These are phyloP conservation scores for Acer saccharum DNA, from an alignment of 345 rosid species.

Conservation along the genomic window DNA sequence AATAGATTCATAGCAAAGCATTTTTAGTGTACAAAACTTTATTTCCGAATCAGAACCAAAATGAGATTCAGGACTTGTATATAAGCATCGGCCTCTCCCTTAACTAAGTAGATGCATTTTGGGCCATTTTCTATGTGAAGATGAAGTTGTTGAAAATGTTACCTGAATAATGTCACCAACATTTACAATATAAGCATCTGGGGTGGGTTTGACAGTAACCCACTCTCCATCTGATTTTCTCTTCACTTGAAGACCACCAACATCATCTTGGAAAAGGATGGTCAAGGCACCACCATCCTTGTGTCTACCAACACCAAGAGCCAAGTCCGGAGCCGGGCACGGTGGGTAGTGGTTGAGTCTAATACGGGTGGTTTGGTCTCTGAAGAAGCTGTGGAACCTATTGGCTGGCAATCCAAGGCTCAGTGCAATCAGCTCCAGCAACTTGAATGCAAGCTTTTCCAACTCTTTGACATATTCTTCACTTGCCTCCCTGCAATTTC, in stretches of 20 bases:
- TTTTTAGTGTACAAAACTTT: too few species aligned
- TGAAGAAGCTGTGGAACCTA: conserved; percentile 31
- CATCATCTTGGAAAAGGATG: conserved; percentile 40
- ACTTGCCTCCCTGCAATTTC: conserved; percentile 35
- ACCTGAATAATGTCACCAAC: conserved; percentile 42
- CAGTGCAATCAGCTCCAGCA: conserved; percentile 36
- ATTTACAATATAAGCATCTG: conserved; percentile 33
- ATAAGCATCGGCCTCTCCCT: too few species aligned
- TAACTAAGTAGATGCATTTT: too few species aligned
- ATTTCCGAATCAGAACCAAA: too few species aligned
- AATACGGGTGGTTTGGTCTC: conserved; percentile 28
- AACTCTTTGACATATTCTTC: conserved; percentile 33
- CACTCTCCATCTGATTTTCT: conserved; percentile 42
- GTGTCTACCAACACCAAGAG: conserved; percentile 40
- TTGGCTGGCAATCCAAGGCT: conserved; percentile 37
- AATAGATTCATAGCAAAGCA: too few species aligned
- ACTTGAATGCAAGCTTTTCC: conserved; percentile 33
- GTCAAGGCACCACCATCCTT: conserved; percentile 32
- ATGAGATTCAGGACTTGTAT: too few species aligned
- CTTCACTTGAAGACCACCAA: conserved; percentile 42
- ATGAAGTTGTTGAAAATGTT: background rate
- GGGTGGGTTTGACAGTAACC: conserved; percentile 35
- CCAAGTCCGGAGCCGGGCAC: conserved; percentile 40
- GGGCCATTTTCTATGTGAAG: too few species aligned
- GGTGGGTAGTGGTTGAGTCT: conserved; percentile 45